These are phyloP conservation scores for Sesbania bispinosa DNA, from an alignment of 306 rosid genomes.

Conservation along the genomic window DNA sequence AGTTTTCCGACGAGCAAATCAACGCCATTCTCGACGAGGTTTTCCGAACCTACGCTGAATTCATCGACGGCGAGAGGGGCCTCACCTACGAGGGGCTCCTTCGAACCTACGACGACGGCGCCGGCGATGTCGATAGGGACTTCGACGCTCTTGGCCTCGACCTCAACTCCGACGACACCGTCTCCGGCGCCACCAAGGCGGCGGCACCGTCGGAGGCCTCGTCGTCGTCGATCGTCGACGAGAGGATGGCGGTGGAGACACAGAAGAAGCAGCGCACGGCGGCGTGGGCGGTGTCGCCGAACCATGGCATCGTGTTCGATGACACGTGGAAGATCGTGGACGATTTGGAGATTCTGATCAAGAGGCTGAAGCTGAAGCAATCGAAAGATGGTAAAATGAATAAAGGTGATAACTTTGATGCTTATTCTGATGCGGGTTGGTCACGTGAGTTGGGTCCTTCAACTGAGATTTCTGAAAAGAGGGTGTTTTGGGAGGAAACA, in stretches of 20 bases:
- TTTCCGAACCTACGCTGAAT: slow-evolving; percentile 80
- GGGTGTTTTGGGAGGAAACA: slow-evolving; percentile 83
- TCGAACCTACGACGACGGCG: slow-evolving; percentile 95
- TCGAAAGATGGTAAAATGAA: slow-evolving; percentile 79
- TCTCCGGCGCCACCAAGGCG: slow-evolving; percentile 2
- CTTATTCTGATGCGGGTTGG: slow-evolving; percentile 96
- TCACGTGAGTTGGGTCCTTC: slow-evolving; percentile 93
- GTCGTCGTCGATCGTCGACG: slow-evolving; percentile 74
- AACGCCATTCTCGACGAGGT: slow-evolving; percentile 97
- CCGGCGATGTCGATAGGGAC: slow-evolving; percentile 96
- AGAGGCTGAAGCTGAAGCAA: slow-evolving; percentile 81
- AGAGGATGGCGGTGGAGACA: slow-evolving; percentile 58
- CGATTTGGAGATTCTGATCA: slow-evolving; percentile 83
- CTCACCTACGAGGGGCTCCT: slow-evolving; percentile 85
- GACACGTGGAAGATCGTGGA: slow-evolving; percentile 98
- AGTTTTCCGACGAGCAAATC: slow-evolving; percentile 97
- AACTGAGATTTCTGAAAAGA: slow-evolving; percentile 74
- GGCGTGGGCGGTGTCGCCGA: slow-evolving; percentile 95
- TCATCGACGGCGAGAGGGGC: slow-evolving; percentile 85
- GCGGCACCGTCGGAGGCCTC: slow-evolving; percentile 68
- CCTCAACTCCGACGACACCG: slow-evolving; percentile 42
- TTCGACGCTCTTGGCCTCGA: slow-evolving; percentile 90
- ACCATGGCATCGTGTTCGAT: slow-evolving; percentile 91
- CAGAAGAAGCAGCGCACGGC: slow-evolving; percentile 99
- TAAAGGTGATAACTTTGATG: slow-evolving; percentile 75